A percentile compares a stretch with the other conserved stretches of the same genome.
Evolutionary conservation across 176 grass and related monocot species (phyloP).

Genomic region (Carex cristatella): DNA sequence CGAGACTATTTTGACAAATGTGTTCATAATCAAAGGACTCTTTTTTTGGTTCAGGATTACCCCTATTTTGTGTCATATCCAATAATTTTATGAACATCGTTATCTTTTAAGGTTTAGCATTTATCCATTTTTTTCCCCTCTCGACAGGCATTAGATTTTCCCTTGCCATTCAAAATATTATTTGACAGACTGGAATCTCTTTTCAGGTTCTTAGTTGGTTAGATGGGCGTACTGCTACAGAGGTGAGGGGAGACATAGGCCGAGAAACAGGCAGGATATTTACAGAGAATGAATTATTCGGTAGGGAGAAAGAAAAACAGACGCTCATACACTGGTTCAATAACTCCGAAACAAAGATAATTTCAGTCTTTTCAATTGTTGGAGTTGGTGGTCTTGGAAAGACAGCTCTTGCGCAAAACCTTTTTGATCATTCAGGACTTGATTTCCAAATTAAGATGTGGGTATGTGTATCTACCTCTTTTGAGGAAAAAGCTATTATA

Average conservation of each 20-base stretch:
- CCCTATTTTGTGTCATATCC: not conserved
- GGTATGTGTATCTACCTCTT: slow-evolving; percentile 11
- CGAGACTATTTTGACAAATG: too few relatives aligned
- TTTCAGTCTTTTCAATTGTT: slow-evolving; percentile 13
- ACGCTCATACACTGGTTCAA: not conserved
- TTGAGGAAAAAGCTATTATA: not conserved
- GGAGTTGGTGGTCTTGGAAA: slow-evolving; percentile 23
- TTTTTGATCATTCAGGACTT: slow-evolving; percentile 12
- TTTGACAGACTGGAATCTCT: not conserved
- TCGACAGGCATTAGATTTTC: not conserved
- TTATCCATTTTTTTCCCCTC: not conserved
- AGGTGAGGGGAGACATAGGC: not conserved
- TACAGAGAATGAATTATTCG: not conserved
- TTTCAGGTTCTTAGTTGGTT: not conserved
- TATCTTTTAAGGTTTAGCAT: not conserved
- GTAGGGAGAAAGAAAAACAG: slow-evolving; percentile 7
- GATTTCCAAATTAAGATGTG: slow-evolving; percentile 24
- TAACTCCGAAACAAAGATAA: not conserved
- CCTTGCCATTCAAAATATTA: not conserved
- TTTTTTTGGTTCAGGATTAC: not conserved
- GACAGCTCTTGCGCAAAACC: slow-evolving; percentile 4
- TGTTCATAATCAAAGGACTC: too few relatives aligned
- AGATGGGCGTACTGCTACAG: not conserved
- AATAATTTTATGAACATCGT: not conserved
- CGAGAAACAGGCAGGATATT: slow-evolving; percentile 5